phyloP scores from a whole-genome alignment of 352 stramenopile genomes.

The Plasmopara halstedii region DNA sequence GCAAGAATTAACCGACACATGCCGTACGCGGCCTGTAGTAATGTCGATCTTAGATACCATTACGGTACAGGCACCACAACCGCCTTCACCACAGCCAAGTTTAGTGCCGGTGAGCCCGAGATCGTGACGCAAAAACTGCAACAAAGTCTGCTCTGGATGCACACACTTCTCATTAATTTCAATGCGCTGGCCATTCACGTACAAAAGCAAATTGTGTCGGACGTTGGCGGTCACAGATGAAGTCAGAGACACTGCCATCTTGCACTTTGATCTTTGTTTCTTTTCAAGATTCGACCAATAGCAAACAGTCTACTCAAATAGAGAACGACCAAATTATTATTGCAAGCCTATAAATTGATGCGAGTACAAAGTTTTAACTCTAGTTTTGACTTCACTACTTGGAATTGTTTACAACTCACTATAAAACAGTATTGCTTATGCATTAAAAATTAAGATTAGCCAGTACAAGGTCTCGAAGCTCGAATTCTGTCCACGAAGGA shows the following conservation, averaged over 20 bases:
- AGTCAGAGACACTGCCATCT: neutral
- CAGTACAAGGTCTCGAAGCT: constrained; percentile 29
- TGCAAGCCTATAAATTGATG: too few relatives aligned
- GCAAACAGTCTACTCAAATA: too few relatives aligned
- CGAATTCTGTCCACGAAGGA: constrained; percentile 32
- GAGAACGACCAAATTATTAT: too few relatives aligned
- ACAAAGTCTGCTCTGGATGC: constrained; percentile 66
- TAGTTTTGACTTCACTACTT: too few relatives aligned
- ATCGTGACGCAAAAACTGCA: constrained; percentile 77
- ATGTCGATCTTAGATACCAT: constrained; percentile 80
- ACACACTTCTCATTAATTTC: constrained; percentile 41
- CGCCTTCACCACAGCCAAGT: constrained; percentile 91
- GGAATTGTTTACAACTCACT: too few relatives aligned
- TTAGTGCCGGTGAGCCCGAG: constrained; percentile 76
- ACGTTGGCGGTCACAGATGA: constrained; percentile 6
- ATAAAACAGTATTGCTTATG: neutral
- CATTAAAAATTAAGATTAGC: constrained; percentile 1
- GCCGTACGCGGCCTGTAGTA: constrained; percentile 32
- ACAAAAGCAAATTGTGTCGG: constrained; percentile 54
- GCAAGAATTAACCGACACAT: constrained; percentile 84
- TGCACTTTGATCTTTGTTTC: neutral
- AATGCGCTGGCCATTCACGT: constrained; percentile 64
- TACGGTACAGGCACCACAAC: constrained; percentile 95
- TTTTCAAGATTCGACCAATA: neutral
- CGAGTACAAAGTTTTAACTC: too few relatives aligned